Percentiles rank a stretch among this genome's conserved stretches.
phyloP scores from a whole-genome alignment of 345 rosid genomes.

The Arabis alpina region DNA sequence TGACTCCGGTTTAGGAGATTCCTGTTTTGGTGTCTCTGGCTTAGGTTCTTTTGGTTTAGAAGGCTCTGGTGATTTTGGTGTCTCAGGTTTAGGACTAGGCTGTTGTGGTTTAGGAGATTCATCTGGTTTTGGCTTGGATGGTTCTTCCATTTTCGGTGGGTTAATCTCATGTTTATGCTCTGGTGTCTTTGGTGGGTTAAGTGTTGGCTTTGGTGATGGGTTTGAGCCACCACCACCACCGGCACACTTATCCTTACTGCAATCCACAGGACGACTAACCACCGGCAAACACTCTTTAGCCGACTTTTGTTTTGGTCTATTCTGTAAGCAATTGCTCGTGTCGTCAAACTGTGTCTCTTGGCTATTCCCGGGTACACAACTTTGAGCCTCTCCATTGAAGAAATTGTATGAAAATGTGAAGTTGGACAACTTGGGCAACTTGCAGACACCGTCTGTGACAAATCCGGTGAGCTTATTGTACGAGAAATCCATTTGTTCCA shows the following conservation, averaged over 20 bases:
- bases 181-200: constrained; percentile 32
- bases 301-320: constrained; percentile 55
- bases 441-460: constrained; percentile 61
- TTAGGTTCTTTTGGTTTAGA: constrained; percentile 28
- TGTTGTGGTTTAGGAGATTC: constrained; percentile 29
- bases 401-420: constrained; percentile 71
- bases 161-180: constrained; percentile 22
- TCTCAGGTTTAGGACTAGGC: constrained; percentile 21
- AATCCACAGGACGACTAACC: constrained; percentile 55
- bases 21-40: constrained; percentile 20
- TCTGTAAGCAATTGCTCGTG: constrained; percentile 49
- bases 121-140: constrained; percentile 33
- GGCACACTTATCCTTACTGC: constrained; percentile 49
- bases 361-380: constrained; percentile 49
- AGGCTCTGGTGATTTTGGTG: constrained; percentile 40
- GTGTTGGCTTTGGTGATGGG: constrained; percentile 42
- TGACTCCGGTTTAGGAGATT: constrained; percentile 26
- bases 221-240: constrained; percentile 41
- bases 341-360: constrained; percentile 52
- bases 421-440: constrained; percentile 54
- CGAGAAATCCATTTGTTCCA: constrained; percentile 53
- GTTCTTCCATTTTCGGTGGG: constrained; percentile 35
- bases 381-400: constrained; percentile 55
- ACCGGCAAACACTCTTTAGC: constrained; percentile 47
- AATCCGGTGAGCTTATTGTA: constrained; percentile 67